Evolutionary conservation across 306 rosid genomes (phyloP).

Genomic region (Cicer cuneatum): DNA sequence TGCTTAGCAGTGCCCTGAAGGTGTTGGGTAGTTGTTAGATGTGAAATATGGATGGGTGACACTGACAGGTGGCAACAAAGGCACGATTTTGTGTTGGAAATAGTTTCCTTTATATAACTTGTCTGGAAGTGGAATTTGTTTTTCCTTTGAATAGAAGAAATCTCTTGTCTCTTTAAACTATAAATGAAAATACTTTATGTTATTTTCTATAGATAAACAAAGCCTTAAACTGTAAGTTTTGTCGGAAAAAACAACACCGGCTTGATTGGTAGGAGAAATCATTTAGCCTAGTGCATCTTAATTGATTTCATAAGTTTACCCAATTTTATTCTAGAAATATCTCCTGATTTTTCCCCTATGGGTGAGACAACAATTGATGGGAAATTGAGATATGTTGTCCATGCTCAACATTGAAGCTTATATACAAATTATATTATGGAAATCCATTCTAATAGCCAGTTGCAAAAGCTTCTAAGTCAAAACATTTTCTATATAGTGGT

Average conservation of each 20-base stretch:
- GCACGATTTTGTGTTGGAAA: neutral
- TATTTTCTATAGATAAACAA: neutral
- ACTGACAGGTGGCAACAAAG: neutral
- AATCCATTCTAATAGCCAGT: conserved; percentile 15
- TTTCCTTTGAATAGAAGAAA: conserved; percentile 5
- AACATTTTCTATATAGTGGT: conserved; percentile 6
- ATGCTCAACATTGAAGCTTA: conserved; percentile 10
- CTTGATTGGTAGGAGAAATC: neutral
- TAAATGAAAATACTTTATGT: conserved; percentile 1
- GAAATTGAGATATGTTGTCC: neutral
- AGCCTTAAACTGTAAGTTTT: conserved; percentile 29
- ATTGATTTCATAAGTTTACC: conserved; percentile 22
- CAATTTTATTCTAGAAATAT: neutral
- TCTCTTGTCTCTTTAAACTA: neutral
- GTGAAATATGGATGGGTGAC: neutral
- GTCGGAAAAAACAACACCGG: neutral
- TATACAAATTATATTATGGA: conserved; percentile 8
- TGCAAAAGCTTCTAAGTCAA: conserved; percentile 29
- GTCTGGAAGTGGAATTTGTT: conserved; percentile 12
- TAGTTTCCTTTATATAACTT: conserved; percentile 3
- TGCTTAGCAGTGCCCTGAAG: neutral
- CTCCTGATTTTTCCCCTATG: neutral
- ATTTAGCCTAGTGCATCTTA: conserved; percentile 1
- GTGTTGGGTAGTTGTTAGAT: neutral
- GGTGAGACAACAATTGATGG: neutral